phyloP scores from a whole-genome alignment of 2,329 filamentous ascomycete genomes.

The Neofusicoccum cordaticola region DNA sequence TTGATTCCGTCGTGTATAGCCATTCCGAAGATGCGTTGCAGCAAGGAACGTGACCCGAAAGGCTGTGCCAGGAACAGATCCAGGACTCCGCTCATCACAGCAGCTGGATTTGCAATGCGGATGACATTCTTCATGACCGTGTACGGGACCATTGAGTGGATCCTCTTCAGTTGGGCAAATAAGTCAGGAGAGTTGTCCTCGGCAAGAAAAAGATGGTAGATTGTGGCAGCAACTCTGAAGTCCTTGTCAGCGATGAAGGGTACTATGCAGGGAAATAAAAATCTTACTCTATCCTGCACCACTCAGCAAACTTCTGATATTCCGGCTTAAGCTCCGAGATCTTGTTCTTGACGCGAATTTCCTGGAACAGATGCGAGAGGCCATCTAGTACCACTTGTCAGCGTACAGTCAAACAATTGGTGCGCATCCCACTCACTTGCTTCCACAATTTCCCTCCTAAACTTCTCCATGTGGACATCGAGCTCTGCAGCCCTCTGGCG shows the following conservation, averaged over 20 bases:
- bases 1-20: conserved; percentile 88
- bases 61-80: conserved; percentile 96
- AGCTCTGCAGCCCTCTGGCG: conserved; percentile 84
- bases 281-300: conserved; percentile 81
- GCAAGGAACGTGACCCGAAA: conserved; percentile 81
- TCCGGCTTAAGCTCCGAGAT: conserved; percentile 88
- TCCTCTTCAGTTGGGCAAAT: conserved; percentile 89
- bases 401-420: conserved; percentile 16
- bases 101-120: conserved; percentile 89
- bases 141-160: conserved; percentile 93
- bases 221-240: conserved; percentile 74
- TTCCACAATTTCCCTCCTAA: conserved; percentile 66
- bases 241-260: background rate
- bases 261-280: background rate
- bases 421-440: conserved; percentile 56
- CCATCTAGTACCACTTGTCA: conserved; percentile 63
- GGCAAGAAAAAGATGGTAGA: conserved; percentile 95
- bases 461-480: conserved; percentile 94
- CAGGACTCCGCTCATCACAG: conserved; percentile 92
- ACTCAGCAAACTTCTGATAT: conserved; percentile 97
- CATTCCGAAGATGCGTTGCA: conserved; percentile 92
- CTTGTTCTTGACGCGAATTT: conserved; percentile 85
- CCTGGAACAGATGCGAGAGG: conserved; percentile 85
- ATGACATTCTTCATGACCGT: conserved; percentile 94
- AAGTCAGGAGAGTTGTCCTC: conserved; percentile 97